phyloP scores from a whole-genome alignment of 129 eudicot genomes.

The Gnaphalium uliginosum region DNA sequence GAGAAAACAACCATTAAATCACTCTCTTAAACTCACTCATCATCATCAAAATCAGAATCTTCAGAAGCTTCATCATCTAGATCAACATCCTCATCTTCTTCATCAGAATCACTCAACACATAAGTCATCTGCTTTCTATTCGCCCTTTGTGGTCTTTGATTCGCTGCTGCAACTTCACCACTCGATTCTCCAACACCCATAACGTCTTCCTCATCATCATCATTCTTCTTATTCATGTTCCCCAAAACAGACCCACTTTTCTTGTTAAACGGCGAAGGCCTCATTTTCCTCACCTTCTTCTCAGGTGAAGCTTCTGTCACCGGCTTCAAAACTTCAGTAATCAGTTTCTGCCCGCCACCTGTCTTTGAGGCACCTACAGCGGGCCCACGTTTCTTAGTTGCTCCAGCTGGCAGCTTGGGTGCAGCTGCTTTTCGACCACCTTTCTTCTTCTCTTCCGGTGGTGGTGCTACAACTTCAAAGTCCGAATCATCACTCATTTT shows the following conservation, averaged over 20 bases:
- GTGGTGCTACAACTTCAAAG: constrained; percentile 37
- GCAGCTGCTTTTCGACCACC: constrained; percentile 55
- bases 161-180: constrained; percentile 38
- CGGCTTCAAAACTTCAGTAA: constrained; percentile 59
- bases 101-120: constrained; percentile 70
- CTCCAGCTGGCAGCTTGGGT: constrained; percentile 52
- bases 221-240: constrained; percentile 27
- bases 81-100: constrained; percentile 9
- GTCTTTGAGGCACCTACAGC: constrained; percentile 35
- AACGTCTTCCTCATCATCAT: constrained; percentile 32
- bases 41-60: constrained; percentile 50
- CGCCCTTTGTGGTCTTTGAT: constrained; percentile 67
- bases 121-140: constrained; percentile 46
- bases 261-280: constrained; percentile 89
- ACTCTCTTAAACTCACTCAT: constrained; percentile 23
- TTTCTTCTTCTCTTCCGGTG: constrained; percentile 46
- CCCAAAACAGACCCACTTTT: constrained; percentile 78
- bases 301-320: constrained; percentile 69
- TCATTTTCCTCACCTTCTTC: constrained; percentile 91
- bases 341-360: constrained; percentile 51
- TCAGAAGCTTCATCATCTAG: constrained; percentile 29
- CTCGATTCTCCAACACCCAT: constrained; percentile 37
- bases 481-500: constrained; percentile 51
- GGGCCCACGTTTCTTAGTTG: constrained; percentile 68
- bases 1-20: constrained; percentile 13